Evolutionary conservation across 495 filamentous ascomycete genomes (phyloP), one percentile per base, ranked within the genome.

Genomic region (Lepraria neglecta): DNA sequence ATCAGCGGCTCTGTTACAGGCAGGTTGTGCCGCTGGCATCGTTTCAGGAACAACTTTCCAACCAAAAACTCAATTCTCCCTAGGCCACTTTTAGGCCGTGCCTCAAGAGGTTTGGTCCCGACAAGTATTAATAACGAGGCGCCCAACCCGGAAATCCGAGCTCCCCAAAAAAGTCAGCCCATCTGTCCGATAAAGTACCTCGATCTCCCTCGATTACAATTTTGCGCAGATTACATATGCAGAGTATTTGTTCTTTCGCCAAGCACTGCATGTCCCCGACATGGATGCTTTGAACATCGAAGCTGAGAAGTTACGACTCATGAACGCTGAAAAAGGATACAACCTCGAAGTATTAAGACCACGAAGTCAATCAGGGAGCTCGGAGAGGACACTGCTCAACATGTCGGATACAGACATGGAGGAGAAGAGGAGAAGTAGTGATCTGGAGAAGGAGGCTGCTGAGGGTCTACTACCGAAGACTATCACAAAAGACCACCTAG

Each of bases 351-450:
- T 30, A 11, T 19, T 44, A 21, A 50, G 51, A 55, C 33, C 60
- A 30, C 43, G 63, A 10, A 65, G 63, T 28, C 54, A 66, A 31
- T 66, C 64, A 5, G n/a, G 47, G 42, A 35, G 40, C 28, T 66
- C 61, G 21, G 61, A 67, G 43, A 46, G 51, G 24, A 67, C 64
- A 9, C 42, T 67, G 3, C 52, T 67, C 48, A 64, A 67, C 14
- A 67, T 67, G 61, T 64, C 64, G 11, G 64, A 66, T 45, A 63
- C 59, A n/a, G 64, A 66, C 17, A 15, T 54, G n/a, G 60, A 62
- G 6, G 64, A 66, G 9, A 62, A 57, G 24, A 54, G 47, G 42
- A 57, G 51, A 40, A 60, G 48, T 24, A 48, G 43, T 15, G 64
- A 66, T 30, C 19, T 63, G 31, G 64, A 66, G 17, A 66, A 66